Percentiles rank a stretch among this genome's conserved stretches.
These are phyloP conservation scores for Uncinocarpus reesii DNA, from an alignment of 2,329 filamentous ascomycete genomes.

Conservation along the genomic window DNA sequence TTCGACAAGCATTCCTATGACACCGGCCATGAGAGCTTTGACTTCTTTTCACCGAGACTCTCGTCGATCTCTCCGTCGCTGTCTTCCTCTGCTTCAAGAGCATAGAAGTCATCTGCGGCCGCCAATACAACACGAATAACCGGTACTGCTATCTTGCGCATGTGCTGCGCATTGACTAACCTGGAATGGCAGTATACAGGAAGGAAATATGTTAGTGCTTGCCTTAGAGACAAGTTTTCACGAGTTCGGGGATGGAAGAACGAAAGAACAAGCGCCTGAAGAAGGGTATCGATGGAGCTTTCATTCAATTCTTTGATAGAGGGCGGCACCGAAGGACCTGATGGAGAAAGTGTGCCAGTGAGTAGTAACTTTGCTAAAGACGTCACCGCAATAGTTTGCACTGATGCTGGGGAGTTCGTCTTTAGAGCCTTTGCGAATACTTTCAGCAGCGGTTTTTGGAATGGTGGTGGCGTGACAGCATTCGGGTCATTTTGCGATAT, in stretches of 20 bases:
- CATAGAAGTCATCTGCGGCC: slow-evolving; percentile 52
- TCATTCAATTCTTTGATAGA: slow-evolving; percentile 40
- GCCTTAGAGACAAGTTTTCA: slow-evolving; percentile 69
- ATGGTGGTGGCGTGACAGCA: slow-evolving; percentile 41
- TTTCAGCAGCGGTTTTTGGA: slow-evolving; percentile 61
- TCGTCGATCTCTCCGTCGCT: slow-evolving; percentile 65
- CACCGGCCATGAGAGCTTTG: slow-evolving; percentile 56
- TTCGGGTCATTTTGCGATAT: slow-evolving; percentile 33
- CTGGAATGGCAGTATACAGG: slow-evolving; percentile 88
- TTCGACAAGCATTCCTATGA: slow-evolving; percentile 68
- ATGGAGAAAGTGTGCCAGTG: slow-evolving; percentile 54
- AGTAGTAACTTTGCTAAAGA: slow-evolving; percentile 81
- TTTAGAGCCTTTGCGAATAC: slow-evolving; percentile 76
- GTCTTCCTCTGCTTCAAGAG: slow-evolving; percentile 61
- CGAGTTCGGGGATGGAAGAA: slow-evolving; percentile 83
- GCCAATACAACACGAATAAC: slow-evolving; percentile 60
- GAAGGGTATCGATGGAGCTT: slow-evolving; percentile 57
- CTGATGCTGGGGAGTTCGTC: slow-evolving; percentile 56
- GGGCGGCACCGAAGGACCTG: slow-evolving; percentile 44
- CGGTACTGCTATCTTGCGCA: slow-evolving; percentile 63
- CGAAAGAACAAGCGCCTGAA: slow-evolving; percentile 70
- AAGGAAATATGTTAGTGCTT: slow-evolving; percentile 85
- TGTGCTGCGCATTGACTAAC: slow-evolving; percentile 68
- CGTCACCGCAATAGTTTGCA: slow-evolving; percentile 70
- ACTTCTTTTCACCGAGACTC: slow-evolving; percentile 58